Percentiles rank a stretch among this genome's conserved stretches.
Conservation (phyloP, 108 stramenopile species). For the Cyclotella kingstonii region DNA sequence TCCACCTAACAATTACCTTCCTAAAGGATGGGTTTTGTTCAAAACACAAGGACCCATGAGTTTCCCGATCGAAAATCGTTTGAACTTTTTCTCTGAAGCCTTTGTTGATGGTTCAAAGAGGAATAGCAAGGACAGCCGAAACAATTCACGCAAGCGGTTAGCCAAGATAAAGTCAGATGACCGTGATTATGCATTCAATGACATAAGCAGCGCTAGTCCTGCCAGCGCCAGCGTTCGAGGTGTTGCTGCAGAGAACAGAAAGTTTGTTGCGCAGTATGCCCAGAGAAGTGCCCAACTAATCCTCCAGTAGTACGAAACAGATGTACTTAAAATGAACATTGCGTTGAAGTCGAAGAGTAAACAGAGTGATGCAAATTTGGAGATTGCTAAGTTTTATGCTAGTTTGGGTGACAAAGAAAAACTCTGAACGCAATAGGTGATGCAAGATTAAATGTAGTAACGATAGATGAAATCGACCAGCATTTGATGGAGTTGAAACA, state of each 20-base stretch:
- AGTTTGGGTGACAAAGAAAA: neutral
- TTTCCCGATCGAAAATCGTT: neutral
- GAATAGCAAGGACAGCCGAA: too few species aligned
- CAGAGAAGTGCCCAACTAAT: neutral
- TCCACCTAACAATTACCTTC: neutral
- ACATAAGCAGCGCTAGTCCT: too few species aligned
- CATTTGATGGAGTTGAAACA: neutral
- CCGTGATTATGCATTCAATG: too few species aligned
- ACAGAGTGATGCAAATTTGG: neutral
- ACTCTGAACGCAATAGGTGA: too few species aligned
- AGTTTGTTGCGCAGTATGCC: neutral
- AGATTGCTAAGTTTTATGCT: constrained; percentile 1
- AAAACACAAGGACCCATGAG: neutral
- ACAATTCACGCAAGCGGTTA: too few species aligned
- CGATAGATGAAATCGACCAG: neutral
- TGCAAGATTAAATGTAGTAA: too few species aligned
- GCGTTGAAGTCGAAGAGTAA: neutral
- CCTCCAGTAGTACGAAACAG: neutral
- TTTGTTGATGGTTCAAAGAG: neutral
- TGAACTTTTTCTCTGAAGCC: neutral
- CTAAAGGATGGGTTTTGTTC: neutral
- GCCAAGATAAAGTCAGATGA: too few species aligned
- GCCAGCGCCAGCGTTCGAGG: too few species aligned
- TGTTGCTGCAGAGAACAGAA: too few species aligned
- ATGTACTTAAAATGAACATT: neutral